phyloP scores from a whole-genome alignment of 768 basidiomycete genomes.

The Trametes meyenii region DNA sequence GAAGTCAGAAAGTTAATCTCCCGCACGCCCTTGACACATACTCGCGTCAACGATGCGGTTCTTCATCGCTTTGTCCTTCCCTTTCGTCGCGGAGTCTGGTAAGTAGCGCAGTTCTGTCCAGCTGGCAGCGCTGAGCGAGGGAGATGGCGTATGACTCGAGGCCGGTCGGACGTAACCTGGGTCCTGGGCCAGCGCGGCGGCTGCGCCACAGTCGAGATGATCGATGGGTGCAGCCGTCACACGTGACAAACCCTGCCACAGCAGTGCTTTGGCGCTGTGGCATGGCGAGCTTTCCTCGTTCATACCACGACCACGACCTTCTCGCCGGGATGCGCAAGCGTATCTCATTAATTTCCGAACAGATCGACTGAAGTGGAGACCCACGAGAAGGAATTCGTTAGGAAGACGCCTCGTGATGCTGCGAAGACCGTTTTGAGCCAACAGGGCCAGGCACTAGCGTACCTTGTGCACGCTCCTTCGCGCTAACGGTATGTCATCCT shows the following conservation, averaged over 20 bases:
- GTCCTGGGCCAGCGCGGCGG: background rate
- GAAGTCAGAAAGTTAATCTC: slow-evolving; percentile 15
- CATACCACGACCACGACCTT: background rate
- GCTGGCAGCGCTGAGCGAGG: slow-evolving; percentile 5
- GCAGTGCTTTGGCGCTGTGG: slow-evolving; percentile 12
- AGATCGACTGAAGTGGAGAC: background rate
- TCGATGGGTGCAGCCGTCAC: slow-evolving; percentile 17
- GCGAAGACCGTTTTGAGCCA: slow-evolving; percentile 1
- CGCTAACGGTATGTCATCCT: slow-evolving; percentile 7
- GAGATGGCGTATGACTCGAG: slow-evolving; percentile 3
- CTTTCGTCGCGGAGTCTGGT: background rate
- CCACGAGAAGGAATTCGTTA: background rate
- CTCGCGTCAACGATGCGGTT: slow-evolving; percentile 21
- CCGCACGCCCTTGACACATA: slow-evolving; percentile 14
- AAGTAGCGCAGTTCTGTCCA: background rate
- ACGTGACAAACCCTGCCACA: slow-evolving; percentile 15
- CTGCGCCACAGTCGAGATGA: slow-evolving; percentile 1
- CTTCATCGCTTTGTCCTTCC: slow-evolving; percentile 8
- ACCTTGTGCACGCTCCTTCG: slow-evolving; percentile 10
- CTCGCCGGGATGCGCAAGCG: background rate
- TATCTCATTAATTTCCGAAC: background rate
- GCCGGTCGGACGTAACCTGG: background rate
- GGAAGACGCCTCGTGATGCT: background rate
- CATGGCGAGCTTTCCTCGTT: background rate
- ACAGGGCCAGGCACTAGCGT: slow-evolving; percentile 17